Percentiles rank a stretch among this genome's conserved stretches.
These are phyloP conservation scores for Carex scoparia DNA, from an alignment of 176 grass and related monocot species.

Conservation along the genomic window DNA sequence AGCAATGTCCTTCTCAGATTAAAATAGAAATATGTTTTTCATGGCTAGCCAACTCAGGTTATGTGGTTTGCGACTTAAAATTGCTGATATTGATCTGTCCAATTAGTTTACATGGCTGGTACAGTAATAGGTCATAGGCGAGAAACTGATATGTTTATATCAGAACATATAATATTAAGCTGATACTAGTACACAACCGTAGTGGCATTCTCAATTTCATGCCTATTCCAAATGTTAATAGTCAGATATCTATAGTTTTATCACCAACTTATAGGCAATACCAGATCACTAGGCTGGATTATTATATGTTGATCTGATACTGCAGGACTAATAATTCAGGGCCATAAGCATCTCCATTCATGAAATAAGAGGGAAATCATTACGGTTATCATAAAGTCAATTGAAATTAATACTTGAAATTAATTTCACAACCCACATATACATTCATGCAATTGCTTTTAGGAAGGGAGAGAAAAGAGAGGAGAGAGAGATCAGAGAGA, in stretches of 20 bases:
- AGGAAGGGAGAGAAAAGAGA: too few relatives aligned
- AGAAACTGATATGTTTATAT: not conserved
- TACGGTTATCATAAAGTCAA: too few relatives aligned
- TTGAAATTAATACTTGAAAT: too few relatives aligned
- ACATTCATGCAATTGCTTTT: too few relatives aligned
- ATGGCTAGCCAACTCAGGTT: not conserved
- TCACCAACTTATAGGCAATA: not conserved
- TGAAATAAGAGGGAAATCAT: too few relatives aligned
- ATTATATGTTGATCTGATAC: not conserved
- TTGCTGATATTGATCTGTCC: not conserved
- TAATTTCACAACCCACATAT: too few relatives aligned
- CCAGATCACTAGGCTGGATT: not conserved
- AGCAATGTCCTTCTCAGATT: not conserved
- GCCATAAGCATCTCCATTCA: not conserved
- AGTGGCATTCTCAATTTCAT: not conserved
- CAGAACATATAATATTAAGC: not conserved
- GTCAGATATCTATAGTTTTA: not conserved
- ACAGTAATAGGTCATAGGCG: not conserved
- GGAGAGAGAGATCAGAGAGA: too few relatives aligned
- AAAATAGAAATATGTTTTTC: not conserved
- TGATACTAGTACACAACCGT: not conserved
- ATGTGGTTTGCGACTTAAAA: not conserved
- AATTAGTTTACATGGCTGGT: not conserved
- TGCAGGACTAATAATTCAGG: not conserved
- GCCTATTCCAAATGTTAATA: not conserved